Conservation (phyloP, 2,329 filamentous ascomycete genomes). For the Fusarium tanahbumbuense region DNA sequence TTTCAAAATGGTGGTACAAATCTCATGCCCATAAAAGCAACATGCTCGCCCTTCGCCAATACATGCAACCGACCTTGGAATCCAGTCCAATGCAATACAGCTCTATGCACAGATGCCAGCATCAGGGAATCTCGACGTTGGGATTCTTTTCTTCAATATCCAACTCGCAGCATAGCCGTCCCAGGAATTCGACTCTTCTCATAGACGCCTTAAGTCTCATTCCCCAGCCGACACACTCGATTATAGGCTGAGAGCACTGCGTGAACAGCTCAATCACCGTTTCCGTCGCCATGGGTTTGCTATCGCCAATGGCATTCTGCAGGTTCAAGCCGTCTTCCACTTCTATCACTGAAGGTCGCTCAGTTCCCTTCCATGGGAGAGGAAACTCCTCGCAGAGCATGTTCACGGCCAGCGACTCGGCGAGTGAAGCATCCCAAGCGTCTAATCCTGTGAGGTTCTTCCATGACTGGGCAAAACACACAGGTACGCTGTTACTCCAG, state of each 20-base stretch:
- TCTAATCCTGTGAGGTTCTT: slow-evolving; percentile 40
- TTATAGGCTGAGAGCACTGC: slow-evolving; percentile 39
- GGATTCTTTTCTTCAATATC: slow-evolving; percentile 43
- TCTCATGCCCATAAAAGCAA: slow-evolving; percentile 21
- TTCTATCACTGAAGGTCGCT: slow-evolving; percentile 42
- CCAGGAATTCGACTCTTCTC: slow-evolving; percentile 42
- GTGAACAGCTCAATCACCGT: slow-evolving; percentile 44
- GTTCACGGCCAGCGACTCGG: slow-evolving; percentile 43
- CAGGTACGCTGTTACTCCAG: slow-evolving; percentile 46
- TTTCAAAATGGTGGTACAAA: slow-evolving; percentile 8
- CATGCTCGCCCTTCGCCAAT: slow-evolving; percentile 15
- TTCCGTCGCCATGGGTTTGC: slow-evolving; percentile 38
- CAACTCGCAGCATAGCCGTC: slow-evolving; percentile 42
- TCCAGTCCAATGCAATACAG: slow-evolving; percentile 4
- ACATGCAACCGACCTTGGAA: slow-evolving; percentile 3
- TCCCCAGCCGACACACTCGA: slow-evolving; percentile 40
- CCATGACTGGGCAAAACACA: slow-evolving; percentile 46
- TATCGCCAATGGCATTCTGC: slow-evolving; percentile 34
- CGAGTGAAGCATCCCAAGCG: slow-evolving; percentile 36
- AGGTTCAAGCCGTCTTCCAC: slow-evolving; percentile 42
- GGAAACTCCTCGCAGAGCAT: slow-evolving; percentile 44
- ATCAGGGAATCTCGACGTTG: slow-evolving; percentile 27
- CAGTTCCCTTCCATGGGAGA: slow-evolving; percentile 39
- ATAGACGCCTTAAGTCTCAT: slow-evolving; percentile 42
- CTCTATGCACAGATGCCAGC: slow-evolving; percentile 32